These are phyloP conservation scores for Penicillium rolfsii DNA, from an alignment of 2,329 filamentous ascomycete genomes.

Conservation along the genomic window DNA sequence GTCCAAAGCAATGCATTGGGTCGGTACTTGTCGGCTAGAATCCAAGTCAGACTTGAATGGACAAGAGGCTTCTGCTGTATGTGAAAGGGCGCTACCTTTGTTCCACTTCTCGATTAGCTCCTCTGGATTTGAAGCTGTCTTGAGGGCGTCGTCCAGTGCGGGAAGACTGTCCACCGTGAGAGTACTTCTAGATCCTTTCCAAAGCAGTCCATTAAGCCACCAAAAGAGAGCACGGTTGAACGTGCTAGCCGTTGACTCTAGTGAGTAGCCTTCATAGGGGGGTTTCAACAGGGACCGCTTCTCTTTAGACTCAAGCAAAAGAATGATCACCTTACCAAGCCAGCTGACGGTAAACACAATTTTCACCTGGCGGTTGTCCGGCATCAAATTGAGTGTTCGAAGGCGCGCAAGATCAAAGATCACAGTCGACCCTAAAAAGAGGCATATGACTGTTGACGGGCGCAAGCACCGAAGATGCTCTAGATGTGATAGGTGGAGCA, in stretches of 20 bases:
- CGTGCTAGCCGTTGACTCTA: conserved; percentile 31
- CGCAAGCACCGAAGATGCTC: conserved; percentile 26
- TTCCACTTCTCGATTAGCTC: conserved; percentile 38
- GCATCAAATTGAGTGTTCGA: conserved; percentile 25
- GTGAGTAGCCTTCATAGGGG: conserved; percentile 16
- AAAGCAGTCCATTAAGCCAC: conserved; percentile 43
- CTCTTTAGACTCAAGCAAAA: conserved; percentile 48
- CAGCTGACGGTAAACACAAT: conserved; percentile 15
- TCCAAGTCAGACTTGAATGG: background rate
- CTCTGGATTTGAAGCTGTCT: conserved; percentile 35
- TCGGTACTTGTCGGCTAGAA: conserved; percentile 20
- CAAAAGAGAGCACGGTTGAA: conserved; percentile 38
- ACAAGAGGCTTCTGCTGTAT: too few species aligned
- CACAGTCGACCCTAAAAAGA: conserved; percentile 16
- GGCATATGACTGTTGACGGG: conserved; percentile 23
- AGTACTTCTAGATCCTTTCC: conserved; percentile 34
- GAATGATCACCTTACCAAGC: conserved; percentile 45
- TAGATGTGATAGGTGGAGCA: conserved; percentile 24
- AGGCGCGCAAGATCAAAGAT: conserved; percentile 24
- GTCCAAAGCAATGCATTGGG: conserved; percentile 27
- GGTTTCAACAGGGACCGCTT: conserved; percentile 39
- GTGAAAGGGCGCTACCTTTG: conserved; percentile 22
- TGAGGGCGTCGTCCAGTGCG: conserved; percentile 40
- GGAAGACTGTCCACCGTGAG: conserved; percentile 48
- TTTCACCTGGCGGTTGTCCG: conserved; percentile 12